A percentile compares a stretch with the other conserved stretches of the same genome.
phyloP scores from a whole-genome alignment of 805 yeast genomes.

The Wickerhamiella dianesei region DNA sequence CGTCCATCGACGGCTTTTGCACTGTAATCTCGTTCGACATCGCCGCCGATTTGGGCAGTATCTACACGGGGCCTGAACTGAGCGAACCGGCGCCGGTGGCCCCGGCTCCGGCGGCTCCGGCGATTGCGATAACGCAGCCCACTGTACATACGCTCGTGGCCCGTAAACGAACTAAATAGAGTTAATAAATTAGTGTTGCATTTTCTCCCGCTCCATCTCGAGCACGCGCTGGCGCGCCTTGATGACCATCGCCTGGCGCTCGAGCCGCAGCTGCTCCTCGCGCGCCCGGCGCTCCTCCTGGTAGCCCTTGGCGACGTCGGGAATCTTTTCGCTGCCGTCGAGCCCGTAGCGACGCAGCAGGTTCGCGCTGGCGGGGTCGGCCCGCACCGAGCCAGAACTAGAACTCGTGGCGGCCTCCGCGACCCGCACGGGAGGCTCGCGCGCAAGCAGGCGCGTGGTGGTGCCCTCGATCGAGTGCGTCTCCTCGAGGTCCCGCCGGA shows the following conservation, averaged over 20 bases:
- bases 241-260: conserved; percentile 44
- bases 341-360: conserved; percentile 34
- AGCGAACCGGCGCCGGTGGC: background rate
- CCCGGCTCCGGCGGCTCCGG: background rate
- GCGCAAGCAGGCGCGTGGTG: conserved; percentile 50
- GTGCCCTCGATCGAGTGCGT: conserved; percentile 65
- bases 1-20: conserved; percentile 90
- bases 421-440: conserved; percentile 41
- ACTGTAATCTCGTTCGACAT: conserved; percentile 44
- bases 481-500: conserved; percentile 55
- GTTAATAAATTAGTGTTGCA: background rate
- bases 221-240: conserved; percentile 37
- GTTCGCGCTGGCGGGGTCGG: conserved; percentile 15
- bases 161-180: conserved; percentile 15
- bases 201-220: conserved; percentile 9
- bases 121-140: conserved; percentile 2
- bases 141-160: conserved; percentile 13
- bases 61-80: conserved; percentile 6
- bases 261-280: conserved; percentile 32
- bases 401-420: background rate
- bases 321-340: conserved; percentile 15
- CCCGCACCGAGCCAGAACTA: conserved; percentile 1
- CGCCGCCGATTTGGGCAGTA: conserved; percentile 41
- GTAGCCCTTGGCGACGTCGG: conserved; percentile 25
- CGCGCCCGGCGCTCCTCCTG: conserved; percentile 32